Evolutionary conservation across 331 rosid species (phyloP).

Genomic region (Rhamnella rubrinervis): DNA sequence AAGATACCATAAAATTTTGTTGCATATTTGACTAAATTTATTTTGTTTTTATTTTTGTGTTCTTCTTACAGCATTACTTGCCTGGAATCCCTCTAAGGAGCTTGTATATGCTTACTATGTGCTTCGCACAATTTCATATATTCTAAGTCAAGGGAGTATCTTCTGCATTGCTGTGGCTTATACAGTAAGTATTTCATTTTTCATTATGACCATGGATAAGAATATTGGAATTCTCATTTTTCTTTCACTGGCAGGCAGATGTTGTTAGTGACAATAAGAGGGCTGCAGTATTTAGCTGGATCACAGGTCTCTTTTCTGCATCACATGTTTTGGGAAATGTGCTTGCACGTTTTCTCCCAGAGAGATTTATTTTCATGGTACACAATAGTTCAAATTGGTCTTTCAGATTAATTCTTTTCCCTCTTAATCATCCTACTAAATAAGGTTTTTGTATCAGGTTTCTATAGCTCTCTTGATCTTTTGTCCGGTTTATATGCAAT

Average conservation of each 20-base stretch:
- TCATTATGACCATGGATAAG: neutral
- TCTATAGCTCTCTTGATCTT: conserved; percentile 54
- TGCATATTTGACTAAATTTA: no score
- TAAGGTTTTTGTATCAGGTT: conserved; percentile 47
- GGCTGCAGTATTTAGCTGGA: conserved; percentile 75
- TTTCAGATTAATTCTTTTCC: conserved; percentile 1
- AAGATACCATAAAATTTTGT: no score
- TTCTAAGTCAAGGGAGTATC: conserved; percentile 78
- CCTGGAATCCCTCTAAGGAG: conserved; percentile 52
- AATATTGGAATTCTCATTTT: conserved; percentile 9
- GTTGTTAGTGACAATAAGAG: conserved; percentile 52
- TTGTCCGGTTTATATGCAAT: conserved; percentile 58
- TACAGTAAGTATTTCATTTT: conserved; percentile 44
- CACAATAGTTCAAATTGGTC: neutral
- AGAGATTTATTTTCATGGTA: conserved; percentile 58
- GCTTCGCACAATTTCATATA: conserved; percentile 60
- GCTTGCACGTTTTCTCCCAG: conserved; percentile 67
- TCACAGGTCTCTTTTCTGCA: conserved; percentile 75
- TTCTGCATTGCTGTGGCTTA: conserved; percentile 76
- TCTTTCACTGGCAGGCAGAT: conserved; percentile 58
- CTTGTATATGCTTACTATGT: conserved; percentile 72
- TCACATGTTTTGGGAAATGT: conserved; percentile 70
- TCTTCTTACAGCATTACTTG: conserved; percentile 55
- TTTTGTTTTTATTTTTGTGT: neutral
- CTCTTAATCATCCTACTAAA: conserved; percentile 5